Base-by-base conservation (phyloP, 495 filamentous ascomycete species). In the Neohortaea acidophila region DNA sequence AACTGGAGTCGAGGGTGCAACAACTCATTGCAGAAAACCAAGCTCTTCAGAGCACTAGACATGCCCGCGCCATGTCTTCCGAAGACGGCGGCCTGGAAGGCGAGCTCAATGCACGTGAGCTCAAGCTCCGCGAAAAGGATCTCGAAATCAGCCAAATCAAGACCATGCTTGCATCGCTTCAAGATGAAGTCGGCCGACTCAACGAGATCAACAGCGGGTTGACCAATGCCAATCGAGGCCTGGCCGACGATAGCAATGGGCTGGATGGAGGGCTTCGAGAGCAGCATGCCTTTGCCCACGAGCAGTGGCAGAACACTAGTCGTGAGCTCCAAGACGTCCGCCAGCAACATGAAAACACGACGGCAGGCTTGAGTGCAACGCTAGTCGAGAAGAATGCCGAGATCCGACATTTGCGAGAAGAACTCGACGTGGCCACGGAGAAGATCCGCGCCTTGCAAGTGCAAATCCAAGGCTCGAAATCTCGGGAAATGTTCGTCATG, bases 1-100 rank as follows among this genome's bases (percentile, higher is more conserved):
- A 96, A 39, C 72, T 96, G 28, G 73, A 81, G 51, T 53, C 67
- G 22, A 70, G 67, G 51, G 67, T 93, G 47, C 84, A 91, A 45
- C 79, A 84, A 55, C 63, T 93, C 33, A 63, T 76, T 27, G 73
- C 81, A 0, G 84, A 92, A 51, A 94, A 93, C 49, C 73, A 78
- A 38, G 58, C 73, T 25, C 72, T 93, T 13, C 65, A 73, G 49
- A 78, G 82, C 19, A 79, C 78, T 29, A 80, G 74, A 50, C 58
- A 69, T 41, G 68, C 74, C 29, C 75, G 75, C 21, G 83, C 60
- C 51, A 39, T 54, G 52, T 56, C 63, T 51, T 53, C 63, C 65
- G 21, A 43, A 7, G 62, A 80, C 71, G 58, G 73, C 60, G 59
- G 64, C 29, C 55, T 59, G 46, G 47, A 55, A 29, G 65, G 65